Evolutionary conservation across 768 basidiomycete genomes (phyloP), one percentile per base, ranked within the genome.

Genomic region (Tricholoma bakamatsutake): DNA sequence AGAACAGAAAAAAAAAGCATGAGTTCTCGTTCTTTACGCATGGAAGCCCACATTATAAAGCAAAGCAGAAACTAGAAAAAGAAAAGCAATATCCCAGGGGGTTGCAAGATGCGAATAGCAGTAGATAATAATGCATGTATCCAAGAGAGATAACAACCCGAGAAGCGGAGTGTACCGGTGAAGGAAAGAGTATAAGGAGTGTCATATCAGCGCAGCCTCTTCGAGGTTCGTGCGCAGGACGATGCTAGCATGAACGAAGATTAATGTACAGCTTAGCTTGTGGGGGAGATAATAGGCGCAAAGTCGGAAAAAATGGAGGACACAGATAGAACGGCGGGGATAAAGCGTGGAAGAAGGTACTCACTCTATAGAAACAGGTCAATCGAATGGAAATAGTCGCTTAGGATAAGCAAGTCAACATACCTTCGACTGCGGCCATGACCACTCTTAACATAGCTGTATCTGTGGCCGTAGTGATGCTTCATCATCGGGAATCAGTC

Each of bases 391-490:
- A 54, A 58, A 31, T 13, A 5, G 12, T 37, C 35, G 28, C 43
- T 48, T 39, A 10, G 46, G 18, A 49, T 33, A n/a, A 52, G 43
- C 24, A n/a, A 50, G 37, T 12, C 7, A 17, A 76, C 83, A 62
- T 59, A 91, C 91, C 92, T 93, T 93, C 90, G 50, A 94, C 92
- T 58, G 94, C 93, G 59, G 90, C 90, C 94, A 96, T 96, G 13
- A 98, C 90, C 17, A 95, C 90, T 62, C 88, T 78, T 50, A 95
- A 72, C 78, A 93, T 80, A 17, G 82, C 89, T 1, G 92, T 94
- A 73, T 95, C 93, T 18, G 93, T 93, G 33, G 93, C 92, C 40
- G 86, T 95, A 43, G 93, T 95, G 57, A 87, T 84, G 71, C 93
- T 93, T 56, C 39, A 57, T 52, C 50, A 13, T 31, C 43, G 49